Conservation (phyloP, 2,329 filamentous ascomycete genomes). For the Amauroascus verrucosus region DNA sequence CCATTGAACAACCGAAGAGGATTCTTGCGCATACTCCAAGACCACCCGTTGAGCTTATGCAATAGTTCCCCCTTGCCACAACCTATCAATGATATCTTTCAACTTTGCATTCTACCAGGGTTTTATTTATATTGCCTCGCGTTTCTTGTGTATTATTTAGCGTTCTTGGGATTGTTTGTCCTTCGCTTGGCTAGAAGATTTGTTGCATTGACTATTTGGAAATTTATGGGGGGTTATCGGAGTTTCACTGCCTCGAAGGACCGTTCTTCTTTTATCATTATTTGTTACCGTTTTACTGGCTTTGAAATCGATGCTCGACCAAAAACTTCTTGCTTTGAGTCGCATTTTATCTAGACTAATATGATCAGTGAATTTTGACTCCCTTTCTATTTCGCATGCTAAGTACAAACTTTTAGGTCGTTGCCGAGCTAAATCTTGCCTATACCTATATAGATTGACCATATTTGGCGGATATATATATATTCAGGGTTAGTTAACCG, state of each 20-base stretch:
- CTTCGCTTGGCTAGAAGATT: not conserved
- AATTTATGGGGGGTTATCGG: not conserved
- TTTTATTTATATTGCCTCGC: not conserved
- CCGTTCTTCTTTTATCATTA: not conserved
- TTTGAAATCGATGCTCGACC: not conserved
- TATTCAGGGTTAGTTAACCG: too few relatives aligned
- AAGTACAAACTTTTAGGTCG: not conserved
- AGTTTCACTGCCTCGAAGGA: too few relatives aligned
- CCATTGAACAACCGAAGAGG: conserved; percentile 36
- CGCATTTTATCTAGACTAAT: not conserved
- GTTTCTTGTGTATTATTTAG: not conserved
- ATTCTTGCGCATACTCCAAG: conserved; percentile 44
- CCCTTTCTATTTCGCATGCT: not conserved
- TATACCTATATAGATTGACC: not conserved
- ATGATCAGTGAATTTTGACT: not conserved
- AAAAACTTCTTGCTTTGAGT: not conserved
- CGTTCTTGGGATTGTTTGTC: not conserved
- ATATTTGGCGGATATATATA: too few relatives aligned
- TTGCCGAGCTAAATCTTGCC: too few relatives aligned
- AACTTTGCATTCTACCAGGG: not conserved
- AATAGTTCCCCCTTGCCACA: conserved; percentile 18
- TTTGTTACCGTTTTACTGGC: not conserved
- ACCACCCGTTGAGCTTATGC: conserved; percentile 49
- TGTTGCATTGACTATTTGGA: not conserved
- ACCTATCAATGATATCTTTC: not conserved